Percentiles rank a stretch among this genome's conserved stretches.
Evolutionary conservation across 2,329 filamentous ascomycete genomes (phyloP).

Genomic region (Cadophora sp.): DNA sequence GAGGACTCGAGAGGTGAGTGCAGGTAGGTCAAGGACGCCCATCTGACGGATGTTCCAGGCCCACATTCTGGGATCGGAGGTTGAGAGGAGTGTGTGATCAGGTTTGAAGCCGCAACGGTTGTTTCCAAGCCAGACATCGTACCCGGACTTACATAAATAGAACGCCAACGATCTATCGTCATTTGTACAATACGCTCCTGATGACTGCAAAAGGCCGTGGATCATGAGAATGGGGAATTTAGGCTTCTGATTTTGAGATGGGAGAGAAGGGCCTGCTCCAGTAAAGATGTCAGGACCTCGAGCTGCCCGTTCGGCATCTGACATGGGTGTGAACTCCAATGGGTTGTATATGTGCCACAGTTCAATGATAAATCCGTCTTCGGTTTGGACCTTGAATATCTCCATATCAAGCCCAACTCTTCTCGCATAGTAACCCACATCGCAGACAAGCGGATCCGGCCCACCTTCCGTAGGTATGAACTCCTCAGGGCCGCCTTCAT

Average conservation of each 20-base stretch:
- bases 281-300: constrained; percentile 70
- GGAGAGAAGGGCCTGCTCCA: constrained; percentile 48
- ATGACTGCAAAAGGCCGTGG: constrained; percentile 86
- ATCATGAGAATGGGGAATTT: constrained; percentile 88
- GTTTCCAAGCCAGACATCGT: constrained; percentile 95
- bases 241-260: constrained; percentile 44
- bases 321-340: constrained; percentile 66
- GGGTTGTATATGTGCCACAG: constrained; percentile 93
- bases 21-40: constrained; percentile 87
- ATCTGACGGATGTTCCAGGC: constrained; percentile 95
- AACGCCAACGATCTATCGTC: constrained; percentile 91
- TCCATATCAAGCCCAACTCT: constrained; percentile 89
- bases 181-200: constrained; percentile 88
- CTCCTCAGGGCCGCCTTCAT: constrained; percentile 52
- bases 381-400: constrained; percentile 83
- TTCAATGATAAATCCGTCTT: constrained; percentile 90
- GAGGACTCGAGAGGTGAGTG: constrained; percentile 79
- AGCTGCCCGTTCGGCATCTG: constrained; percentile 56
- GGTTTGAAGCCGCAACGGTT: constrained; percentile 88
- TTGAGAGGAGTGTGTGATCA: constrained; percentile 72
- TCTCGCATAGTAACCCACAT: constrained; percentile 85
- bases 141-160: constrained; percentile 89
- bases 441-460: constrained; percentile 76
- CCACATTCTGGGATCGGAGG: constrained; percentile 90
- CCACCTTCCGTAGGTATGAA: constrained; percentile 82